phyloP scores from a whole-genome alignment of 225 moss, liverwort and hornwort genomes.

The Sphagnum tenellum region DNA sequence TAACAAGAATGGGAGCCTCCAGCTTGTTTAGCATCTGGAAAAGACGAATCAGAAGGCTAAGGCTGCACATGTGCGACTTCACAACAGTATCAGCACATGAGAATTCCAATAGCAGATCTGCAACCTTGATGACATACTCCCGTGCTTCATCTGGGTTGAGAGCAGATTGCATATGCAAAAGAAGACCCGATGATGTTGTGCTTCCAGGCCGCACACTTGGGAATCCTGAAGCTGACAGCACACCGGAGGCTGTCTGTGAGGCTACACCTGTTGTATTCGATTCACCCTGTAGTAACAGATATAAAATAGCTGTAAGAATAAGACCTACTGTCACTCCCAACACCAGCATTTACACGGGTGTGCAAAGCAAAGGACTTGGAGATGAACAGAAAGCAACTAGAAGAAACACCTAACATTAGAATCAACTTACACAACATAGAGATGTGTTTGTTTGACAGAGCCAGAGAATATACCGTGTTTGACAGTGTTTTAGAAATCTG shows the following conservation, averaged over 20 bases:
- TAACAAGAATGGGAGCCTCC: slow-evolving; percentile 77
- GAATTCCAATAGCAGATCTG: slow-evolving; percentile 76
- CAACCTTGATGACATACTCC: slow-evolving; percentile 70
- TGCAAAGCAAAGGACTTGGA: too few species aligned
- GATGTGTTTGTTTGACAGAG: too few species aligned
- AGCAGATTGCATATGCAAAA: slow-evolving; percentile 51
- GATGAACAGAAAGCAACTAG: too few species aligned
- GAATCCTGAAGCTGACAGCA: slow-evolving; percentile 58
- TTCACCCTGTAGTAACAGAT: slow-evolving; percentile 19
- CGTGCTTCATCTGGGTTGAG: slow-evolving; percentile 66
- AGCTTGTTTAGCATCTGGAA: slow-evolving; percentile 86
- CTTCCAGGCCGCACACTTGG: slow-evolving; percentile 49
- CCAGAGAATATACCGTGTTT: slow-evolving; percentile 26
- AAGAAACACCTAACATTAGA: too few species aligned
- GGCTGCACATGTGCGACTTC: slow-evolving; percentile 74
- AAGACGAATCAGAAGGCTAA: slow-evolving; percentile 75
- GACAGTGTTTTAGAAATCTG: slow-evolving; percentile 32
- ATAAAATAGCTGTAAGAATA: too few species aligned
- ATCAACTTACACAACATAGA: too few species aligned
- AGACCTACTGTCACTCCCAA: too few species aligned
- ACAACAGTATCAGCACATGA: slow-evolving; percentile 70
- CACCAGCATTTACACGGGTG: too few species aligned
- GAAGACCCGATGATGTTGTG: slow-evolving; percentile 55
- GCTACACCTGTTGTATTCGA: slow-evolving; percentile 45
- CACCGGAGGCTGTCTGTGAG: slow-evolving; percentile 67